Percentiles rank a stretch among this genome's conserved stretches.
phyloP scores from a whole-genome alignment of 1,139 yeast species.

The Scheffersomyces stambukii region DNA sequence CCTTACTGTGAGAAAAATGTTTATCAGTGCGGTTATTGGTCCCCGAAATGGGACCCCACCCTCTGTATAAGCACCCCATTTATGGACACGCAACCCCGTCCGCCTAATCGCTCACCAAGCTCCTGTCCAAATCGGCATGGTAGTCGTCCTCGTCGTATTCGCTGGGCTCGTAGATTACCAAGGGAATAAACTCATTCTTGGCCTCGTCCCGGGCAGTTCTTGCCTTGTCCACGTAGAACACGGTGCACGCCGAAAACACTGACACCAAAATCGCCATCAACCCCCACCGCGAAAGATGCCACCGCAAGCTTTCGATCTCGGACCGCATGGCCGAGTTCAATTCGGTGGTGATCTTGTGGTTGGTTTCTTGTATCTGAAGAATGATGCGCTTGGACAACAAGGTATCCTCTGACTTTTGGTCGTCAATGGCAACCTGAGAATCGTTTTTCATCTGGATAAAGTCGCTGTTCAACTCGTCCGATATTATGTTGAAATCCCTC shows the following conservation, averaged over 20 bases:
- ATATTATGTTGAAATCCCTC: conserved; percentile 63
- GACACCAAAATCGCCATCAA: conserved; percentile 52
- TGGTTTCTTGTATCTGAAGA: conserved; percentile 74
- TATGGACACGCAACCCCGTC: neutral
- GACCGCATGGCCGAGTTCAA: conserved; percentile 78
- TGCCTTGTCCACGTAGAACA: conserved; percentile 34
- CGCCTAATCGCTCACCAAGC: neutral
- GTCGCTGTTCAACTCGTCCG: conserved; percentile 75
- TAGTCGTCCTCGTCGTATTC: conserved; percentile 48
- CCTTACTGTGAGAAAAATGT: too few species aligned
- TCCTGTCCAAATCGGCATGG: conserved; percentile 38
- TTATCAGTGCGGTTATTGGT: too few species aligned
- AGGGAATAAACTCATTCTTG: conserved; percentile 38
- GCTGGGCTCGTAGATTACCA: conserved; percentile 46
- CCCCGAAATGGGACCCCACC: too few species aligned
- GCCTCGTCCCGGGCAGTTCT: conserved; percentile 22
- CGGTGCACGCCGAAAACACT: conserved; percentile 40
- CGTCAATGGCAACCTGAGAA: conserved; percentile 78
- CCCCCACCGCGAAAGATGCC: conserved; percentile 94
- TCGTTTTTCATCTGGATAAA: conserved; percentile 67
- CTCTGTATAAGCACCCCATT: too few species aligned
- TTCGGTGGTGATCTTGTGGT: conserved; percentile 81
- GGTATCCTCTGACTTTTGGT: conserved; percentile 82
- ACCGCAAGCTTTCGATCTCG: conserved; percentile 82
- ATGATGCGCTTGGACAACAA: conserved; percentile 68